Evolutionary conservation across 2,329 filamentous ascomycete genomes (phyloP).

Genomic region (Myriosclerotinia scirpicola): DNA sequence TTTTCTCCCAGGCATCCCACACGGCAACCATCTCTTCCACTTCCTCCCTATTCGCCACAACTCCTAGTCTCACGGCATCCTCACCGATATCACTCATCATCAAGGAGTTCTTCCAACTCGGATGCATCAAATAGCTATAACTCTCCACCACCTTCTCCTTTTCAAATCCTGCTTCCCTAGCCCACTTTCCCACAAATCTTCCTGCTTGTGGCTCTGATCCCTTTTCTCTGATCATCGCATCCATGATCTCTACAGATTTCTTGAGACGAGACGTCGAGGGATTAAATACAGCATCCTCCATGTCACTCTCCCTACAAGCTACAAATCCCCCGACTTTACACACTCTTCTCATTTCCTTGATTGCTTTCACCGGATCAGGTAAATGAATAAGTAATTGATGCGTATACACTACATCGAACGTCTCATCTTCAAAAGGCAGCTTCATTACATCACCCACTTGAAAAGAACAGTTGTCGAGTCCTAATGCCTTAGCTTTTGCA

Average conservation of each 20-base stretch:
- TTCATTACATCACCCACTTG: conserved; percentile 20
- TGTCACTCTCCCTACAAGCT: conserved; percentile 19
- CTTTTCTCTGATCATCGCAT: conserved; percentile 18
- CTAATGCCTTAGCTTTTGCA: neutral
- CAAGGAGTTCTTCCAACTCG: conserved; percentile 8
- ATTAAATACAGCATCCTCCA: conserved; percentile 15
- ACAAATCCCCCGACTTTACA: conserved; percentile 18
- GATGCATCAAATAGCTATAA: conserved; percentile 21
- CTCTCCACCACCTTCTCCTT: conserved; percentile 5
- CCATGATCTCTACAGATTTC: neutral
- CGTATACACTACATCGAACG: conserved; percentile 22
- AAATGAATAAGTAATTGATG: conserved; percentile 22
- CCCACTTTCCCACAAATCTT: conserved; percentile 16
- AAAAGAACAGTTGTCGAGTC: conserved; percentile 14
- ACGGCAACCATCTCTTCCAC: neutral
- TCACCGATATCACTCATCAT: conserved; percentile 8
- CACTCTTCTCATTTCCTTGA: conserved; percentile 21
- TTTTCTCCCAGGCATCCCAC: conserved; percentile 20
- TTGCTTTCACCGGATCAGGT: neutral
- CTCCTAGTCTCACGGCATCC: neutral
- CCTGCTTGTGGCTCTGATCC: conserved; percentile 12
- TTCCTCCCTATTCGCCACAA: conserved; percentile 12
- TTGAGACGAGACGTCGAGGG: neutral
- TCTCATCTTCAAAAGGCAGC: conserved; percentile 14
- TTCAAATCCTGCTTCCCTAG: conserved; percentile 12